Evolutionary conservation across 1,284 basidiomycete genomes (phyloP).

Genomic region (Microstroma glucosiphilum): DNA sequence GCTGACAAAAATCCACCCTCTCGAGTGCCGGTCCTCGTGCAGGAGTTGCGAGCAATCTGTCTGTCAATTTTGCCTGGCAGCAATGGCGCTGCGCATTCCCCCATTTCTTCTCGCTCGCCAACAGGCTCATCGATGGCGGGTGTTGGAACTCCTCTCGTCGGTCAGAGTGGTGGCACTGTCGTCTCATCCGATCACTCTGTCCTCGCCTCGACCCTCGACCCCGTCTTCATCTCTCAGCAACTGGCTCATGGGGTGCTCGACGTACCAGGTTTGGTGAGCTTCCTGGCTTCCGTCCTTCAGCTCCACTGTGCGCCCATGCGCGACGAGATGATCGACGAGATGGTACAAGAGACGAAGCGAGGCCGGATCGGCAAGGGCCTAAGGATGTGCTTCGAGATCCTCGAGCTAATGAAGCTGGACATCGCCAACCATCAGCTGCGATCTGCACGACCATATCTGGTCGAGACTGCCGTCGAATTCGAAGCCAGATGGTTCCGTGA

Average conservation of each 20-base stretch:
- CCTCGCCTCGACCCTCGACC: constrained; percentile 55
- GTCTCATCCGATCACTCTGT: constrained; percentile 38
- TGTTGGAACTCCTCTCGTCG: background rate
- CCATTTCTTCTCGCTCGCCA: background rate
- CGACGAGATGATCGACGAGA: constrained; percentile 72
- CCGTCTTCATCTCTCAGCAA: constrained; percentile 69
- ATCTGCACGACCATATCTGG: constrained; percentile 74
- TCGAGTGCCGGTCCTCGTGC: constrained; percentile 66
- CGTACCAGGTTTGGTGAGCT: constrained; percentile 69
- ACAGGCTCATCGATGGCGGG: background rate
- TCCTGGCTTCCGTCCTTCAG: constrained; percentile 75
- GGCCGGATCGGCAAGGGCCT: constrained; percentile 64
- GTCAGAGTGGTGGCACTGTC: constrained; percentile 32
- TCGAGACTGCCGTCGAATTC: constrained; percentile 71
- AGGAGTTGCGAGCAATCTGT: constrained; percentile 74
- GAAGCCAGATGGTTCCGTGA: constrained; percentile 72
- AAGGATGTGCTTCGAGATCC: constrained; percentile 77
- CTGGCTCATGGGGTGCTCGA: constrained; percentile 72
- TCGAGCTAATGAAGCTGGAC: constrained; percentile 92
- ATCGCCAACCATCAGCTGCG: constrained; percentile 92
- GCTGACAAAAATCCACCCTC: constrained; percentile 56
- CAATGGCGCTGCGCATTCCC: background rate
- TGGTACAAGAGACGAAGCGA: constrained; percentile 57
- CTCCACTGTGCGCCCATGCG: constrained; percentile 88
- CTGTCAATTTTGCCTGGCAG: constrained; percentile 65